Evolutionary conservation across 805 yeast species (phyloP), one percentile per base, ranked within the genome.

Genomic region (Hanseniaspora osmophila): DNA sequence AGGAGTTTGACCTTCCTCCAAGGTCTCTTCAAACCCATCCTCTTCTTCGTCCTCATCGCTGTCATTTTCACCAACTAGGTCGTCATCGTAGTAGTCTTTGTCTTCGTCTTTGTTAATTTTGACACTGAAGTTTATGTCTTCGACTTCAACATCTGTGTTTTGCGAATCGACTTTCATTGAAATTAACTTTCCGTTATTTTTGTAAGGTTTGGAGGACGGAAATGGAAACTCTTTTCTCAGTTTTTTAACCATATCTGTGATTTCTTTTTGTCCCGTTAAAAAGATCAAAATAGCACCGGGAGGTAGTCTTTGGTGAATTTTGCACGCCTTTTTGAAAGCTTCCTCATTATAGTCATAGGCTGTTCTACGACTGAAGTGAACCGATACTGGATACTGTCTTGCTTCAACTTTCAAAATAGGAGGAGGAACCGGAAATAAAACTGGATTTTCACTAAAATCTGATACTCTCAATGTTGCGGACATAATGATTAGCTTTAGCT

Each of bases 401-500:
- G 97, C 94, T 44, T 84, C 90, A 12, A 92, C 87, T 52, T 81
- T 81, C 33, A 94, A 64, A 33, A 94, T 75, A 2, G 98, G 98
- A 1, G 98, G 98, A 0, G 84, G 78, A 0, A 57, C 54, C 15
- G 69, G 62, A 56, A 94, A 92, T 30, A 94, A 66, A 1, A 70
- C 63, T 13, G 63, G 59, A 60, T 92, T 92, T 55, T 87, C 94
- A 44, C 95, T 77, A 58, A 92, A 92, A 61, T 92, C 99, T 13
- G 90, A 66, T 0, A 92, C 97, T 54, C 97, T 71, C 48, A 92
- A 70, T 0, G 99, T 92, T 15, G 99, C 99, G 40, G 97, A 88
- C 99, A 92, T 92, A 54, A 92, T 80, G 27, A 92, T 74, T 48
- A 92, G 64, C 60, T 90, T 92, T 48, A 92, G 68, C 11, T 82